phyloP scores from a whole-genome alignment of 352 stramenopile species.

The Pythium biforme region DNA sequence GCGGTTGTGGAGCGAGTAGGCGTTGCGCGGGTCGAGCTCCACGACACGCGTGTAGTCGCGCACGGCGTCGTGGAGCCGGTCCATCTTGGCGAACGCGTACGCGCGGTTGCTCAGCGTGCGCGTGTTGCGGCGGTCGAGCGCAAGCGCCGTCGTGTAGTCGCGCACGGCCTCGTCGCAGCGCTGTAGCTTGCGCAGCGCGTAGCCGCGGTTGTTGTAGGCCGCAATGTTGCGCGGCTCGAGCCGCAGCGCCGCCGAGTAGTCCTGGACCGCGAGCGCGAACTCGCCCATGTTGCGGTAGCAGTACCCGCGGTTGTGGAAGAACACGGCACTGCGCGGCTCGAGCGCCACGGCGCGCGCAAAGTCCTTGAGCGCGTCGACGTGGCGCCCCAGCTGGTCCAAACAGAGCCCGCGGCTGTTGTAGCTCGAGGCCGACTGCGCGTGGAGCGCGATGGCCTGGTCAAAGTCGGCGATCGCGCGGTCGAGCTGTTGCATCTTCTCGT shows the following conservation, averaged over 20 bases:
- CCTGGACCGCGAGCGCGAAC: constrained; percentile 56
- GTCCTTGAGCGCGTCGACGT: constrained; percentile 70
- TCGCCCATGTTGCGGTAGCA: constrained; percentile 83
- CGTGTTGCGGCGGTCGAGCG: constrained; percentile 72
- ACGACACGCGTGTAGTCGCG: constrained; percentile 80
- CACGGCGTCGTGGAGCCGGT: constrained; percentile 53
- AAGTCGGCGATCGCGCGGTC: constrained; percentile 69
- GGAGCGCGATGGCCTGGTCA: constrained; percentile 54
- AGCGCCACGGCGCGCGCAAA: constrained; percentile 63
- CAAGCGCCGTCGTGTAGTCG: constrained; percentile 74
- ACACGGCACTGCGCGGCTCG: constrained; percentile 72
- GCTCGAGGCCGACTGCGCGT: constrained; percentile 58
- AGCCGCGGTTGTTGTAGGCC: constrained; percentile 85
- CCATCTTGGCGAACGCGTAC: constrained; percentile 86
- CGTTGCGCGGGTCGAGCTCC: constrained; percentile 62
- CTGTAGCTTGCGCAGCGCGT: constrained; percentile 73
- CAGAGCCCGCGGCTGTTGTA: constrained; percentile 85
- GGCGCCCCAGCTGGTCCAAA: constrained; percentile 59
- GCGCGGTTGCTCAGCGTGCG: constrained; percentile 84
- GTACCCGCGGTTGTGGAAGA: constrained; percentile 86
- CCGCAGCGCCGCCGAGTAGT: constrained; percentile 64
- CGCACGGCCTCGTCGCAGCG: constrained; percentile 63
- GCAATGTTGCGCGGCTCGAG: constrained; percentile 70
- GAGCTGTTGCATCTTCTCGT: constrained; percentile 70
- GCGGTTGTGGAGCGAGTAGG: constrained; percentile 85